Evolutionary conservation across 1,139 yeast genomes (phyloP), one percentile per base, ranked within the genome.

Genomic region (Blastobotrys buckinghamii): DNA sequence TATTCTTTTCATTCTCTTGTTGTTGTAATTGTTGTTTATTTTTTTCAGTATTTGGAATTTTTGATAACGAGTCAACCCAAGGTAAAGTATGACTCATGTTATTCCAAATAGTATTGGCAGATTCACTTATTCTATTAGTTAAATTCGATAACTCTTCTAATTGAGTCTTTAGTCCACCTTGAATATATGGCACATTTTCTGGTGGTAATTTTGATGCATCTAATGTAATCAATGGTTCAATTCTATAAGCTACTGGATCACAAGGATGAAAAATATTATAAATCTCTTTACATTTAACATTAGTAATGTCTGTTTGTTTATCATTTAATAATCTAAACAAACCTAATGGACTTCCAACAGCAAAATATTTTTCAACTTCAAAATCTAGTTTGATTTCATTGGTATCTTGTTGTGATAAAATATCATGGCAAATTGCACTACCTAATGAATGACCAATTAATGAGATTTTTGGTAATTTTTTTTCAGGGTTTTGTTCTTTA

Each of bases 391-490:
- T 17, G n/a, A 64, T 62, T 42, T 57, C 55, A 2, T 60, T 55
- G 10, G 32, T n/a, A 40, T 39, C 13, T 7, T 44, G 42, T 7
- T 22, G 20, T 46, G 59, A 30, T 27, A 87, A 63, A 30, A 89
- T 73, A 63, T 89, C 96, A 62, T 85, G 80, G 1, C 82, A 74
- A 40, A 89, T 84, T 0, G 89, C 85, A 7, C 95, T 84, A 0
- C 97, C 97, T 33, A 89, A 68, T 0, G 96, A 88, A 64, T 89
- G 97, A 1, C 96, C 97, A 57, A 89, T 70, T 2, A 89, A 66
- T 55, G 90, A 89, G 0, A 89, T 81, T 55, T 82, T 77, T 0
- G 96, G 51, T 95, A 20, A 78, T 72, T 40, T 53, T 13, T 45
- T n/a, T 59, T 58, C 64, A 84, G 85, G 95, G 55, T 88, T 80